Base-by-base conservation (phyloP, 306 rosid genomes). In the Lathyrus tuberosus region DNA sequence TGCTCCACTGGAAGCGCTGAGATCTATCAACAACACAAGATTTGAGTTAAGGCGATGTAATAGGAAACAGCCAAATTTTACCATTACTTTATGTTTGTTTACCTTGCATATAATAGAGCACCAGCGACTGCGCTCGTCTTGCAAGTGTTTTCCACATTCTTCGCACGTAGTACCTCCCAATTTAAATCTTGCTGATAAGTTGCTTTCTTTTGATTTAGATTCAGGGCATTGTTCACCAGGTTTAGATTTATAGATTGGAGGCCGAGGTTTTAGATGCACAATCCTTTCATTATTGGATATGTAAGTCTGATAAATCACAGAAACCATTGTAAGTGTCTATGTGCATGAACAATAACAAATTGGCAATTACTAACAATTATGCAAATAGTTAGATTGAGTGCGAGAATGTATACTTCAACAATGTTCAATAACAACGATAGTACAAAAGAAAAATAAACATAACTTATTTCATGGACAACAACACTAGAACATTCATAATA, bases 101-200 rank as follows among this genome's bases (percentile, higher is more conserved):
- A 94, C 99, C 93, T 94, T 94, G 86, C 99, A 94, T 47, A 90
- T 84, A 62, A 94, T 87, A 41, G 99, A 94, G 79, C 99, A 94
- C 79, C 83, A 94, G 75, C 87, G 82, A 67, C 91, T 94, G 10
- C 91, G 87, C 76, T 82, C 81, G 70, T 94, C 99, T 83, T 83
- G 99, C 8, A 94, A 72, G 77, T 84, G 87, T 80, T 88, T 88
- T 57, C 92, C 92, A 75, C 99, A 94, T 68, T 81, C 88, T 83
- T 90, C 95, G 68, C 99, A 94, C 26, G 88, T 74, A 72, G 91
- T 89, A 48, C 96, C 91, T 53, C 96, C 97, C 0, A 86, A 80
- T 69, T 87, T 87, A 17, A 79, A 72, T 77, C 85, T 94, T 5
- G 82, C 75, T 6, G 86, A 81, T 37, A 84, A 80, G 71, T 85